These are phyloP conservation scores for Ceratobasidium sp. DNA, from an alignment of 1,284 basidiomycete genomes.

Conservation along the genomic window DNA sequence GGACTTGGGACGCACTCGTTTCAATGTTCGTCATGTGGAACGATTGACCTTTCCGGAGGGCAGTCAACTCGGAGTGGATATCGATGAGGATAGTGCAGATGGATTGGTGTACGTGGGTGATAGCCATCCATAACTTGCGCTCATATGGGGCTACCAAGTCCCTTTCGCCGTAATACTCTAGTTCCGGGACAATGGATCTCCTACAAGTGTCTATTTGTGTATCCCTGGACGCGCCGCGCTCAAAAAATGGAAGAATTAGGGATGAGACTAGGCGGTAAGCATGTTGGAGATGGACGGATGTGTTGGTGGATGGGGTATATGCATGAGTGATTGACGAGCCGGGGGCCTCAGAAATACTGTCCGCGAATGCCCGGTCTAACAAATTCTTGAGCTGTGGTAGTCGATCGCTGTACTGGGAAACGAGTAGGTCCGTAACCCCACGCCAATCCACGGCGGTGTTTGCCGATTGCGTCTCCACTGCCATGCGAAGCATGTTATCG, in stretches of 20 bases:
- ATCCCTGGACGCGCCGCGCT: neutral
- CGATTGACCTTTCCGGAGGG: neutral
- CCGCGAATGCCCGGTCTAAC: neutral
- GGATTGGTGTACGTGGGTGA: constrained; percentile 13
- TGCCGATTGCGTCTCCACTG: neutral
- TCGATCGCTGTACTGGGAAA: constrained; percentile 32
- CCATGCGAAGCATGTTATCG: constrained; percentile 8
- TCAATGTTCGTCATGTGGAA: neutral
- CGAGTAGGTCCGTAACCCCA: constrained; percentile 30
- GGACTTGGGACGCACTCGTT: neutral
- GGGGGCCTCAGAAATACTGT: neutral
- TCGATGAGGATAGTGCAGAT: constrained; percentile 20
- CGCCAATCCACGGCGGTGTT: constrained; percentile 35
- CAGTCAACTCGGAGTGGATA: neutral
- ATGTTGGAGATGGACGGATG: neutral
- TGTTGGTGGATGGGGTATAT: neutral
- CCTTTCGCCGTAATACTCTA: neutral
- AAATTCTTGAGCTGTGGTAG: constrained; percentile 25
- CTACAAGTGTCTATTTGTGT: constrained; percentile 3
- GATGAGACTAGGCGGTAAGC: constrained; percentile 11
- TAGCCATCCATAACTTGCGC: constrained; percentile 13
- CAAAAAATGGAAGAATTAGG: constrained; percentile 20
- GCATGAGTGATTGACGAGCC: neutral
- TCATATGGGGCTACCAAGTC: neutral
- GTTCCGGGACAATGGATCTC: neutral